Evolutionary conservation across 805 yeast species (phyloP), one percentile per base, ranked within the genome.

Genomic region (Metschnikowia henanensis): DNA sequence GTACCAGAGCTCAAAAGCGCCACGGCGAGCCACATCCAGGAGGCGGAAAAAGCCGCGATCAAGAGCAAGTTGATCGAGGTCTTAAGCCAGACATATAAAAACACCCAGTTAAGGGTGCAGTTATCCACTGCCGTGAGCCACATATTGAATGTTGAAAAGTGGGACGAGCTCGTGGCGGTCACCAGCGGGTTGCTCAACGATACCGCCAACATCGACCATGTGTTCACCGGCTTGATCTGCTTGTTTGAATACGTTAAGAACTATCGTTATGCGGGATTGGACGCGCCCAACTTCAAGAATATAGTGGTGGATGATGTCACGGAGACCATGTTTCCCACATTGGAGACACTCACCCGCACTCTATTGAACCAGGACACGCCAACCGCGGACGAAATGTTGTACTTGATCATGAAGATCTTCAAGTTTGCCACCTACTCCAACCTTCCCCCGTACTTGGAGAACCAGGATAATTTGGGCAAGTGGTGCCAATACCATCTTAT

Each of bases 61-160:
- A 71, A 71, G 52, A 59, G 60, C 41, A 67, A 66, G 46, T 59
- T 72, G 53, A 55, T 72, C 25, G 62, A 63, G 35, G 63, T 72
- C 0, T 61, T 54, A 49, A 55, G 66, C 33, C 62, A 65, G 35
- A 62, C 64, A 23, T 62, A 65, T 48, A 63, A 61, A 43, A 63
- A 59, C 45, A 52, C 52, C 26, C 65, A 60, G 49, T 46, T 84
- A 31, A 68, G 77, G 52, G 76, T 81, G 23, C 87, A 81, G 58
- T 62, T 84, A 38, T 64, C 82, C 15, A 77, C 79, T 22, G 76
- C 86, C 0, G 62, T 84, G 35, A 75, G 80, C 57, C 71, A 68
- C 33, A 79, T 84, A 8, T 60, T 84, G 46, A 63, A 66, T 42
- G 62, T 68, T 28, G 81, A 78, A 18, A 71, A 70, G 44, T 72